Base-by-base conservation (phyloP, 371 early-diverging fungal genomes). In the Mucor saturninus region DNA sequence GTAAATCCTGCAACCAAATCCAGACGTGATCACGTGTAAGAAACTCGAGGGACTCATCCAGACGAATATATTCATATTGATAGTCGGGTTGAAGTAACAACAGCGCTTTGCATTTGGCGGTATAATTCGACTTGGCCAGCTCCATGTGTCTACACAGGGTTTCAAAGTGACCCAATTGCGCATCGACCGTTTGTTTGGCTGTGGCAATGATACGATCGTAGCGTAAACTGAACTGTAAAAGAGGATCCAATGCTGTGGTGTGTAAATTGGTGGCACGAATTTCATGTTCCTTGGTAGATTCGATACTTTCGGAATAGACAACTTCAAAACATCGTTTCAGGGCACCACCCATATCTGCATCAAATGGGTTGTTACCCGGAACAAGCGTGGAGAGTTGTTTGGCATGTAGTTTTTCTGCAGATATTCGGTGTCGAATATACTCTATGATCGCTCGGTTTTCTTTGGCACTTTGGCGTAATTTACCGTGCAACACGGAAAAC, bases 301-400 rank as follows among this genome's bases (percentile, higher is more conserved):
- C 81, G 28, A 71, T 56, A 62, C 89, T 85, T 59, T 92, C 92
- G 5, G 76, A 56, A 21, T 85, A 80, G 15, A 92, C 77, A 1
- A 86, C 84, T 60, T 87, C 85, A 60, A 85, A 92, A n/a, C 89
- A 88, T 51, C 80, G 83, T 62, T 85, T 83, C 43, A 92, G 75
- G 6, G 87, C 83, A 2, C 87, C 87, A 3, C 91, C 90, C 29
- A 89, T 83, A 74, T 89, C 89, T 39, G 75, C 76, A 5, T 81
- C 81, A 69, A 89, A 90, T 32, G 63, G 68, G 28, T 54, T 49
- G 31, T 15, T 63, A 10, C 11, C 26, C 42, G 59, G 2, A 80
- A 75, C 59, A 84, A 71, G 46, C 76, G 68, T 50, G 0, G 84
- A 70, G 31, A 74, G 74, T 29, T 65, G 73, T 5, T 83, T 14